Percentiles rank a stretch among this genome's conserved stretches.
phyloP scores from a whole-genome alignment of 257 asterid genomes.

The Cordia subcordata region DNA sequence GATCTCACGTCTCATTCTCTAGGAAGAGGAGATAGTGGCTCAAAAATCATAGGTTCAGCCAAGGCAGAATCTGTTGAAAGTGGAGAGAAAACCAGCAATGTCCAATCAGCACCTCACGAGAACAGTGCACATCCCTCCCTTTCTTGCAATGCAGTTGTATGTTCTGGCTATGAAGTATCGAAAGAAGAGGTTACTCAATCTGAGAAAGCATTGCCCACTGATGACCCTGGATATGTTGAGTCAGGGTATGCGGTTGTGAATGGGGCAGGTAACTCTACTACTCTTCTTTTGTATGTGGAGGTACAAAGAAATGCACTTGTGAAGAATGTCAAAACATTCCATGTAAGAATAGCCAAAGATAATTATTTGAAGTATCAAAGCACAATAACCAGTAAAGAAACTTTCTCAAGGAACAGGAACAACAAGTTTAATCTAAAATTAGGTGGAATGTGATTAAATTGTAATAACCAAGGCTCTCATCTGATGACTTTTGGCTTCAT shows the following conservation, averaged over 20 bases:
- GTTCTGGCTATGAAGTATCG: constrained; percentile 77
- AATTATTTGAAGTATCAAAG: too few relatives aligned
- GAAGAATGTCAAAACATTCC: too few relatives aligned
- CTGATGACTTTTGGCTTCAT: too few relatives aligned
- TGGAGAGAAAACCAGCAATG: constrained; percentile 78
- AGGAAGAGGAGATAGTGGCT: constrained; percentile 94
- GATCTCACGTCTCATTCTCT: constrained; percentile 39
- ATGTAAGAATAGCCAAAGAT: too few relatives aligned
- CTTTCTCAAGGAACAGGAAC: too few relatives aligned
- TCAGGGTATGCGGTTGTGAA: constrained; percentile 61
- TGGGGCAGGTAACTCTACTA: constrained; percentile 48
- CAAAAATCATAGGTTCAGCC: constrained; percentile 50
- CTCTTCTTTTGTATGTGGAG: too few relatives aligned
- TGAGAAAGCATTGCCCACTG: constrained; percentile 56
- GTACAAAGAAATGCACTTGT: too few relatives aligned
- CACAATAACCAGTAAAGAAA: too few relatives aligned
- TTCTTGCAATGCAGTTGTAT: constrained; percentile 91
- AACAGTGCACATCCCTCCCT: constrained; percentile 60
- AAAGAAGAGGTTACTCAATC: constrained; percentile 93
- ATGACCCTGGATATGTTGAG: constrained; percentile 78
- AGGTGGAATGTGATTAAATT: too few relatives aligned
- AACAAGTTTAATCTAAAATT: too few relatives aligned
- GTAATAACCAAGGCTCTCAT: too few relatives aligned
- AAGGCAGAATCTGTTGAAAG: constrained; percentile 96
- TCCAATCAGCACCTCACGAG: too few relatives aligned